These are phyloP conservation scores for Candida quercuum DNA, from an alignment of 805 yeast genomes.

Conservation along the genomic window DNA sequence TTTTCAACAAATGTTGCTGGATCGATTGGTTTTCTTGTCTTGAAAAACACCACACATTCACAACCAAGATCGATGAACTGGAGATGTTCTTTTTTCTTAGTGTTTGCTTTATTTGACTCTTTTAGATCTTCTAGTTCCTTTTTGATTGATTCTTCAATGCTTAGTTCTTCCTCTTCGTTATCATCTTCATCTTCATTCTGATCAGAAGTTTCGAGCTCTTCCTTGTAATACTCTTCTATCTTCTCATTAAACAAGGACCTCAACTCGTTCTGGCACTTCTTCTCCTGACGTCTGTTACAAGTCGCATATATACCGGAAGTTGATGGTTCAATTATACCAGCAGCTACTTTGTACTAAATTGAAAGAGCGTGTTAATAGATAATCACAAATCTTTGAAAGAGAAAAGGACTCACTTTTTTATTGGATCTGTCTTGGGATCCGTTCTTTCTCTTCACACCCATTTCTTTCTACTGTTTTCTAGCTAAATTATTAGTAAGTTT, in stretches of 20 bases:
- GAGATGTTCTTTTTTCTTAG: conserved; percentile 33
- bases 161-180: conserved; percentile 35
- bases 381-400: background rate
- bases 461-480: too few relatives aligned
- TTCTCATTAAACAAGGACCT: conserved; percentile 52
- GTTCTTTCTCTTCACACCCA: conserved; percentile 18
- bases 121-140: conserved; percentile 60
- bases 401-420: conserved; percentile 14
- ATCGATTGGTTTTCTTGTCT: conserved; percentile 70
- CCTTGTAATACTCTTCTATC: conserved; percentile 39
- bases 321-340: conserved; percentile 69
- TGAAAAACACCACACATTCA: conserved; percentile 82
- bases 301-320: conserved; percentile 88
- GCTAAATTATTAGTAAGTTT: background rate
- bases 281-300: conserved; percentile 77
- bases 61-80: conserved; percentile 62
- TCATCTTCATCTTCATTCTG: conserved; percentile 27
- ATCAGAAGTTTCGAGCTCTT: conserved; percentile 27
- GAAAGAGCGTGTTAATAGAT: background rate
- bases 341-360: conserved; percentile 36
- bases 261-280: conserved; percentile 71
- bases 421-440: conserved; percentile 6
- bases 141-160: conserved; percentile 73
- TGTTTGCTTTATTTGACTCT: conserved; percentile 1
- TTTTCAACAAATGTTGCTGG: conserved; percentile 68